Evolutionary conservation across 805 yeast genomes (phyloP).

Genomic region (Schwanniomyces occidentalis): DNA sequence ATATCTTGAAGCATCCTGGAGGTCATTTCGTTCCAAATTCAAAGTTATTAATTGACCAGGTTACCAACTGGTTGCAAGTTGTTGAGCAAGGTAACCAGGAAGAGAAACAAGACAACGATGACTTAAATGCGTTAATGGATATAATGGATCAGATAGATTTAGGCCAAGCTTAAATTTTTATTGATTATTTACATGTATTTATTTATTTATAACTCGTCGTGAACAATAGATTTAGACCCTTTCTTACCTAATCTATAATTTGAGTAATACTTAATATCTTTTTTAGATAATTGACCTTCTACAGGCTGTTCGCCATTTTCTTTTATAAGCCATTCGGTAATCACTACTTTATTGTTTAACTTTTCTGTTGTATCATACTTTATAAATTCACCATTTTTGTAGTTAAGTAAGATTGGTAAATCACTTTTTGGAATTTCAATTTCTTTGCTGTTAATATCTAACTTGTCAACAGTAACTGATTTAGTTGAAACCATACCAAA

Average conservation of each 20-base stretch:
- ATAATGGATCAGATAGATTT: conserved; percentile 40
- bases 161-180: conserved; percentile 14
- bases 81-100: conserved; percentile 13
- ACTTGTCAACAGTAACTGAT: conserved; percentile 10
- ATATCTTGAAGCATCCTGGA: conserved; percentile 83
- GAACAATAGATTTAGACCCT: conserved; percentile 13
- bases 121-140: conserved; percentile 32
- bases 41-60: conserved; percentile 46
- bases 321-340: conserved; percentile 34
- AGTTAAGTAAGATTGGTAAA: conserved; percentile 30
- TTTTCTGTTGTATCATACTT: conserved; percentile 23
- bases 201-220: conserved; percentile 26
- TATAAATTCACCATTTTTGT: conserved; percentile 16
- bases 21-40: conserved; percentile 96
- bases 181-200: conserved; percentile 2
- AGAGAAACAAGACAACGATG: conserved; percentile 21
- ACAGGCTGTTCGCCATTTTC: conserved; percentile 24
- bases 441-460: conserved; percentile 20
- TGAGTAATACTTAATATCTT: conserved; percentile 26
- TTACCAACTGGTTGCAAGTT: conserved; percentile 38
- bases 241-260: conserved; percentile 32
- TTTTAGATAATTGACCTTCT: conserved; percentile 40
- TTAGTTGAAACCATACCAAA: conserved; percentile 45
- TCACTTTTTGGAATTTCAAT: conserved; percentile 19
- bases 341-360: conserved; percentile 28